phyloP scores from a whole-genome alignment of 306 rosid genomes.

The Gleditsia sinensis region DNA sequence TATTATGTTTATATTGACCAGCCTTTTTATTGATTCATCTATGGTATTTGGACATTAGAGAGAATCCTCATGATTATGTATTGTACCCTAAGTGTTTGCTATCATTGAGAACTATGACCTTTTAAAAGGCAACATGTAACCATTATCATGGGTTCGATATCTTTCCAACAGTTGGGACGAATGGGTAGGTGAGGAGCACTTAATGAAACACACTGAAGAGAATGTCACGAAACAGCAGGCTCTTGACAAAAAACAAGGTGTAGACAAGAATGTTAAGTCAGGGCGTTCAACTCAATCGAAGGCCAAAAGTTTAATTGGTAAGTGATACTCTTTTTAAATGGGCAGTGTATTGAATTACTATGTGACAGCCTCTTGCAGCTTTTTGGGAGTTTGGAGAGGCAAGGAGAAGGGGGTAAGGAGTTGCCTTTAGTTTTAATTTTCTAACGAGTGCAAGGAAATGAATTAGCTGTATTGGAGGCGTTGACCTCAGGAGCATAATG shows the following conservation, averaged over 20 bases:
- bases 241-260: constrained; percentile 70
- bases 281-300: constrained; percentile 74
- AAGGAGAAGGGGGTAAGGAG: background rate
- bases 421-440: background rate
- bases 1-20: background rate
- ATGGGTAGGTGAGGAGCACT: constrained; percentile 83
- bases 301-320: constrained; percentile 71
- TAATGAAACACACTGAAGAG: constrained; percentile 78
- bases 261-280: constrained; percentile 66
- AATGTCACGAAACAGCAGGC: constrained; percentile 69
- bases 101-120: constrained; percentile 20
- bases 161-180: constrained; percentile 99
- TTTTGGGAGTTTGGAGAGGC: constrained; percentile 16
- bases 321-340: constrained; percentile 26
- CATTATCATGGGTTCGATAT: constrained; percentile 66
- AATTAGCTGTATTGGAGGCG: background rate
- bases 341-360: constrained; percentile 1
- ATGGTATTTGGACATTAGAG: constrained; percentile 11
- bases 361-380: constrained; percentile 15
- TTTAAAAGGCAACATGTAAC: constrained; percentile 55
- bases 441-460: background rate
- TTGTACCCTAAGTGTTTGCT: constrained; percentile 2
- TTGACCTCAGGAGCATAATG: background rate
- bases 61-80: background rate
- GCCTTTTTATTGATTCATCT: constrained; percentile 20